These are phyloP conservation scores for Pestalotiopsis sp. DNA, from an alignment of 2,329 filamentous ascomycete genomes.

Conservation along the genomic window DNA sequence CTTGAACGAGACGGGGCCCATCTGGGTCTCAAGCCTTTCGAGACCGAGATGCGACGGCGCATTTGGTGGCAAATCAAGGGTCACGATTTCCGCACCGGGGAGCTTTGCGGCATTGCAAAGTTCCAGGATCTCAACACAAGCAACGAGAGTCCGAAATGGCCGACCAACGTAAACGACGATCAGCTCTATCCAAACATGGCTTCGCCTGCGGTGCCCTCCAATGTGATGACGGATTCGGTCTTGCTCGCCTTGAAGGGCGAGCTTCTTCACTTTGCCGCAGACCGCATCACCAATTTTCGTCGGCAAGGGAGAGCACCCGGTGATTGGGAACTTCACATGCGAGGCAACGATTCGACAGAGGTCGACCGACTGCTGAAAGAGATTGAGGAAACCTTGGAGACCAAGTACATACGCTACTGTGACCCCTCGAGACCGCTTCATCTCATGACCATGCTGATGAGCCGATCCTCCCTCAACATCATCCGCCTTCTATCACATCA, in stretches of 20 bases:
- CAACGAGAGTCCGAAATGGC: slow-evolving; percentile 2
- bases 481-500: slow-evolving; percentile 25
- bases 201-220: slow-evolving; percentile 26
- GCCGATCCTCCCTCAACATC: slow-evolving; percentile 20
- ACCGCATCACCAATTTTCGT: slow-evolving; percentile 41
- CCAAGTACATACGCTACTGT: slow-evolving; percentile 45
- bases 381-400: slow-evolving; percentile 43
- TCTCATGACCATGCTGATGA: slow-evolving; percentile 21
- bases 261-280: slow-evolving; percentile 21
- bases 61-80: slow-evolving; percentile 49
- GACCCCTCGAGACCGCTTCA: slow-evolving; percentile 35
- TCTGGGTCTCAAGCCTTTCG: slow-evolving; percentile 38
- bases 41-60: slow-evolving; percentile 56
- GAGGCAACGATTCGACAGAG: slow-evolving; percentile 14
- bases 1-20: slow-evolving; percentile 48
- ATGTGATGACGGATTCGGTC: slow-evolving; percentile 37
- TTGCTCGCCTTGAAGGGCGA: slow-evolving; percentile 22
- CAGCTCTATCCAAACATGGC: slow-evolving; percentile 40
- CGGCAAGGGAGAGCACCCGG: slow-evolving; percentile 15
- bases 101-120: slow-evolving; percentile 10
- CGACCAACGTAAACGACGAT: slow-evolving; percentile 38
- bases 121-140: neutral
- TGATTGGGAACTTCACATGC: slow-evolving; percentile 3
- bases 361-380: slow-evolving; percentile 35
- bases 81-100: slow-evolving; percentile 7